phyloP scores from a whole-genome alignment of 345 rosid genomes.

The Eucalyptus virginea region DNA sequence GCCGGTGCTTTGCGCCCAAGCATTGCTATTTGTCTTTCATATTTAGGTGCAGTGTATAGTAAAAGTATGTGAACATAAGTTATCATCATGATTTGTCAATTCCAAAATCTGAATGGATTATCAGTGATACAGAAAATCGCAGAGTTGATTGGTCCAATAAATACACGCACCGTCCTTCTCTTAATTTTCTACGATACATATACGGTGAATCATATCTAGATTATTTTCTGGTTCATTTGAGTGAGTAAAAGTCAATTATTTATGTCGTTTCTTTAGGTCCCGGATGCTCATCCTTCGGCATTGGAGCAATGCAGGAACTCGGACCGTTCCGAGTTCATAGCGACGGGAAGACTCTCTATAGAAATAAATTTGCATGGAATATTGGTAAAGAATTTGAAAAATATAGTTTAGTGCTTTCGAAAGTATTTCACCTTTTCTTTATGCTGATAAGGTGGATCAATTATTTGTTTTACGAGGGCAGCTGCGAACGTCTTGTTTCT shows the following conservation, averaged over 20 bases:
- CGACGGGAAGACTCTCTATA: slow-evolving; percentile 25
- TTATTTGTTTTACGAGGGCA: not conserved
- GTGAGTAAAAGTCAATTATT: not conserved
- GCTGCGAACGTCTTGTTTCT: slow-evolving; percentile 35
- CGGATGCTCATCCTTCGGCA: slow-evolving; percentile 30
- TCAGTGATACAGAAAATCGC: not conserved
- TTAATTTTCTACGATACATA: not conserved
- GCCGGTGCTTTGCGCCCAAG: not conserved
- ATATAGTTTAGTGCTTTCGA: not conserved
- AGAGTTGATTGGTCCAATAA: not conserved
- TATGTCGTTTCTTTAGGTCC: slow-evolving; percentile 3
- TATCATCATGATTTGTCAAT: not conserved
- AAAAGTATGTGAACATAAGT: not conserved
- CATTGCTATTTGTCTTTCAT: not conserved
- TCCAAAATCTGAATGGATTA: not conserved
- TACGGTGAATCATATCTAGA: not conserved
- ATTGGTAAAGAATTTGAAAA: not conserved
- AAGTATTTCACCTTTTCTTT: not conserved
- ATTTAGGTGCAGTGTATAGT: not conserved
- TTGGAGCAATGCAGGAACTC: slow-evolving; percentile 39
- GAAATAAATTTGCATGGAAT: slow-evolving; percentile 16
- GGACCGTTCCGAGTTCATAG: slow-evolving; percentile 31
- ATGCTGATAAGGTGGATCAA: not conserved
- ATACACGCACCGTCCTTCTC: not conserved
- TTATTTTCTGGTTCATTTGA: not conserved